Base-by-base conservation (phyloP, 306 rosid species). In the Abrus precatorius region DNA sequence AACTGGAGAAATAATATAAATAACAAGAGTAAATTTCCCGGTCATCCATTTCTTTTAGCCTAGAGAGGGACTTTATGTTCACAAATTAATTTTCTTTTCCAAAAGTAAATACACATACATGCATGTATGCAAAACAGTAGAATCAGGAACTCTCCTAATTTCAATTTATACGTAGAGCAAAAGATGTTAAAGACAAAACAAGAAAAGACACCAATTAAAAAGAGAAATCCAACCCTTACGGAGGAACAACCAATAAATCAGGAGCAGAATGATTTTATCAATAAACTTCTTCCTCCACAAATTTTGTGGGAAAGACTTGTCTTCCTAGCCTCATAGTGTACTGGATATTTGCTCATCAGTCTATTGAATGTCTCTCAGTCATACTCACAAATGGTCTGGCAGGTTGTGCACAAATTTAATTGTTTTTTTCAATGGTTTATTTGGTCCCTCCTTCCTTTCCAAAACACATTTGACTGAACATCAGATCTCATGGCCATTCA, bases 201-300 rank as follows among this genome's bases (percentile, higher is more conserved):
- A 20, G 7, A 44, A 48, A 57, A 74, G 36, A 9, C 27, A 68
- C 49, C 55, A 43, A 45, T 57, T 55, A 3, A 12, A 36, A 69
- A 69, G 48, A 82, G 47, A 40, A 60, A 60, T 29, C 66, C 40
- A 69, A 44, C 29, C 49, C 81, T 48, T 34, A 20, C 77, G 82
- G 5, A 74, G 61, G 48, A 50, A 47, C 36, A 74, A 75, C 28
- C 75, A 38, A 62, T 43, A 44, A 50, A 72, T 33, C 53, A 43
- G 69, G 62, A 56, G 30, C 32, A 69, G 70, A 79, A 44, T 34
- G 36, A 13, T 14, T 11, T 29, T 13, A 43, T 53, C 41, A 55
- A 73, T n/a, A 52, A 54, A 80, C 14, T 8, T 77, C 45, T 62
- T 62, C 55, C 10, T 12, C 41, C 68, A 52, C 34, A 27, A 38